Conservation (phyloP, 805 yeast species). For the Nakazawaea peltata region DNA sequence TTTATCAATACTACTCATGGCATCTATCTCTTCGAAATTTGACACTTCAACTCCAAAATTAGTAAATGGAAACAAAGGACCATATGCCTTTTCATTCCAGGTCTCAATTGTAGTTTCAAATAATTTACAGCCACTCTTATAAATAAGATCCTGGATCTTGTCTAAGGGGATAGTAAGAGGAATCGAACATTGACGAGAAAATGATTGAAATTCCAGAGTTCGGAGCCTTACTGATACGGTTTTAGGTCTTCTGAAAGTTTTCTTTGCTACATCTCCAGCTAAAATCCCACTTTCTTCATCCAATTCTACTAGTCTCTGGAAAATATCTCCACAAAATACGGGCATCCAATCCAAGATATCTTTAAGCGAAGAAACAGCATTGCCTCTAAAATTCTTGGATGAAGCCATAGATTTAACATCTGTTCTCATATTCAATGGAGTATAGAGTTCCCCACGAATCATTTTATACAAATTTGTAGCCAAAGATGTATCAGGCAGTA, state of each 20-base stretch:
- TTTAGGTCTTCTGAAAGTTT: slow-evolving; percentile 38
- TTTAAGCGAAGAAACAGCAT: slow-evolving; percentile 37
- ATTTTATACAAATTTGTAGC: slow-evolving; percentile 51
- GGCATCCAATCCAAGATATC: slow-evolving; percentile 74
- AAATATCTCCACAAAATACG: slow-evolving; percentile 75
- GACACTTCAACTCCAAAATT: slow-evolving; percentile 45
- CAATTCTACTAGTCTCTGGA: slow-evolving; percentile 61
- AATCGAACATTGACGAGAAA: slow-evolving; percentile 35
- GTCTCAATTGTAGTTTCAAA: slow-evolving; percentile 16
- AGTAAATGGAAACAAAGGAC: slow-evolving; percentile 36
- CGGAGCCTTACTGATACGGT: slow-evolving; percentile 37
- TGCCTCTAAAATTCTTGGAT: slow-evolving; percentile 65
- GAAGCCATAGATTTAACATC: slow-evolving; percentile 84
- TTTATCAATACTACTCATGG: slow-evolving; percentile 18
- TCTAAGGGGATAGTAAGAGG: slow-evolving; percentile 28
- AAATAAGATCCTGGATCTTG: slow-evolving; percentile 23
- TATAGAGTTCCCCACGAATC: slow-evolving; percentile 52
- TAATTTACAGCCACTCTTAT: slow-evolving; percentile 14
- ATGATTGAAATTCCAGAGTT: slow-evolving; percentile 17
- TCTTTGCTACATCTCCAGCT: slow-evolving; percentile 13
- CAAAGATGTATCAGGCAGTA: slow-evolving; percentile 35
- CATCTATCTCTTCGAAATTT: slow-evolving; percentile 39
- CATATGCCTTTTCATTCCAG: slow-evolving; percentile 17
- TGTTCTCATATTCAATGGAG: slow-evolving; percentile 49
- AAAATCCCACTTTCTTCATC: slow-evolving; percentile 47